These are phyloP conservation scores for Plectosphaerella sp. DNA, from an alignment of 2,329 filamentous ascomycete genomes.

Conservation along the genomic window DNA sequence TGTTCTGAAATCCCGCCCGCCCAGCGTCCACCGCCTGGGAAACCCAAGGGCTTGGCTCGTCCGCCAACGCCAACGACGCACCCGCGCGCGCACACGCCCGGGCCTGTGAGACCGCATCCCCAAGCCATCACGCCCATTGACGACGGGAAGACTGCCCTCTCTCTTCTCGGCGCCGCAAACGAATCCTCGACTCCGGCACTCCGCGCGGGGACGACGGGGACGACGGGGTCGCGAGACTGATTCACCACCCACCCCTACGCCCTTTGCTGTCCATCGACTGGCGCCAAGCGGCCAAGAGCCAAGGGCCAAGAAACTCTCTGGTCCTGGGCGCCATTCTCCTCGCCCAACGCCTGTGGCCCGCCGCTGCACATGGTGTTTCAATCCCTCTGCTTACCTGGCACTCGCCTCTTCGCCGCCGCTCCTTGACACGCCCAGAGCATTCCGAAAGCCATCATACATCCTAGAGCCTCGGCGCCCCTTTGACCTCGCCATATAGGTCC, in stretches of 20 bases:
- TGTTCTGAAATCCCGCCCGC: background rate
- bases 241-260: too few species aligned
- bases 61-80: background rate
- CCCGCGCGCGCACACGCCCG: background rate
- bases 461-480: background rate
- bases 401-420: background rate
- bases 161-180: too few species aligned
- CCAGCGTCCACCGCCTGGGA: background rate
- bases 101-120: background rate
- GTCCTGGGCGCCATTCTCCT: background rate
- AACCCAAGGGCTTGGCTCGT: background rate
- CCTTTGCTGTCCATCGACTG: background rate
- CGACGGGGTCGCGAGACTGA: too few species aligned
- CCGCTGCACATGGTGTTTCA: conserved; percentile 3
- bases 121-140: too few species aligned
- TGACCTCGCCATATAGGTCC: background rate
- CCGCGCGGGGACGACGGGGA: too few species aligned
- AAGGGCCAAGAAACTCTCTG: background rate
- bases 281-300: background rate
- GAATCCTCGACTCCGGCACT: too few species aligned
- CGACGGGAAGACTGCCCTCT: too few species aligned
- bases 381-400: background rate
- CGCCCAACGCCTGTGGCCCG: background rate
- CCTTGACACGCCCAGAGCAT: background rate
- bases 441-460: background rate